Evolutionary conservation across 768 basidiomycete genomes (phyloP).

Genomic region (Thelephora ganbajun): DNA sequence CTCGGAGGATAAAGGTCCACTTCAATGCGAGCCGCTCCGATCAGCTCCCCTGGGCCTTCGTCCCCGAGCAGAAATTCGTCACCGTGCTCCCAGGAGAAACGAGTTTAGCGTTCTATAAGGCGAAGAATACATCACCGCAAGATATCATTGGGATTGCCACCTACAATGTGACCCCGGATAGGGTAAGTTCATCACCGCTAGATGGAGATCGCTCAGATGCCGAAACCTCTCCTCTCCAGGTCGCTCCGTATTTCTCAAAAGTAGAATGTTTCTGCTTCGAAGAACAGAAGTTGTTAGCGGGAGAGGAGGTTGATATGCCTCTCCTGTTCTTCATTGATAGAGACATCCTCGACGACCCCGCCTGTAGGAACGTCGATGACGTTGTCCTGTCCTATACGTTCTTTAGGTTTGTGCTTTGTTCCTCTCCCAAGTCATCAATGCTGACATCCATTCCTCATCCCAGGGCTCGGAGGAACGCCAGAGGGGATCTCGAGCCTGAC

Average conservation of each 20-base stretch:
- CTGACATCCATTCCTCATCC: not conserved
- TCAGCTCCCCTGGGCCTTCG: conserved; percentile 85
- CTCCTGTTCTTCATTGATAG: conserved; percentile 98
- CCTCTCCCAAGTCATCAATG: not conserved
- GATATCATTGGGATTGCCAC: conserved; percentile 98
- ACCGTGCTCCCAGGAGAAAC: conserved; percentile 92
- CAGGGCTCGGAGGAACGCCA: conserved; percentile 76
- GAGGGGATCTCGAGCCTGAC: conserved; percentile 85
- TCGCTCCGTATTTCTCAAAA: conserved; percentile 98
- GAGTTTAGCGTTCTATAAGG: conserved; percentile 90
- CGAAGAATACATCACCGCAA: conserved; percentile 68
- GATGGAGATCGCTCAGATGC: not conserved
- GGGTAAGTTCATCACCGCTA: conserved; percentile 36
- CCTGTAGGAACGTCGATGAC: conserved; percentile 77
- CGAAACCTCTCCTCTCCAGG: conserved; percentile 27
- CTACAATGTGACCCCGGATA: conserved; percentile 96
- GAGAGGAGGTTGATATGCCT: conserved; percentile 97
- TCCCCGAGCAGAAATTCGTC: conserved; percentile 81
- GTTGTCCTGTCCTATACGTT: conserved; percentile 95
- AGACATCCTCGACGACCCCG: conserved; percentile 87
- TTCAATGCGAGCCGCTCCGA: conserved; percentile 92
- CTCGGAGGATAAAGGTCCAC: conserved; percentile 76
- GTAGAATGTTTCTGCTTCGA: conserved; percentile 99
- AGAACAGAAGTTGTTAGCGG: conserved; percentile 87
- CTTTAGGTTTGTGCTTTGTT: conserved; percentile 54